A percentile compares a stretch with the other conserved stretches of the same genome.
Conservation (phyloP, 2,329 filamentous ascomycete genomes). For the Ophiosphaerella herpotricha region DNA sequence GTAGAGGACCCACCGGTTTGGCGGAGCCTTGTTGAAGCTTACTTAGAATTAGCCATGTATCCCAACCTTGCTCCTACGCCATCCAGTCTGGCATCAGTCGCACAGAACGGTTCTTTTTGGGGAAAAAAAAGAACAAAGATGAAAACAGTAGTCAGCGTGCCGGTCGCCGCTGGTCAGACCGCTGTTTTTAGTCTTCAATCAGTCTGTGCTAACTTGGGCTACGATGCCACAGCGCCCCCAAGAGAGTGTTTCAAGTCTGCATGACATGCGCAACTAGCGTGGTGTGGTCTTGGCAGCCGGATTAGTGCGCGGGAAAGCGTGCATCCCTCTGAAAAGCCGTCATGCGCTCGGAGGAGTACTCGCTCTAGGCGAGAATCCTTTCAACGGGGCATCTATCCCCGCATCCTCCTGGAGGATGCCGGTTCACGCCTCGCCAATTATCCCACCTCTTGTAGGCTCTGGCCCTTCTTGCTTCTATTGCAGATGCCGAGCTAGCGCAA, state of each 20-base stretch:
- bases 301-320: slow-evolving; percentile 9
- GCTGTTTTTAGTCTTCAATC: slow-evolving; percentile 18
- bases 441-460: no score
- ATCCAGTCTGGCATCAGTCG: slow-evolving; percentile 2
- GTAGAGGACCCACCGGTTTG: slow-evolving; percentile 3
- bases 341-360: slow-evolving; percentile 8
- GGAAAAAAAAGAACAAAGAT: not conserved
- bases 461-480: no score
- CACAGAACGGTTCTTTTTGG: slow-evolving; percentile 21
- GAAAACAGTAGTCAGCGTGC: slow-evolving; percentile 6
- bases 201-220: slow-evolving; percentile 9
- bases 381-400: slow-evolving; percentile 6
- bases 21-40: slow-evolving; percentile 8
- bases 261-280: slow-evolving; percentile 21
- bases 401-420: slow-evolving; percentile 10
- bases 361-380: slow-evolving; percentile 10
- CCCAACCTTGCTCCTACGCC: not conserved
- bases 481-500: no score
- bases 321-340: slow-evolving; percentile 11
- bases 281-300: slow-evolving; percentile 12
- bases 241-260: slow-evolving; percentile 23
- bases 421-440: not conserved
- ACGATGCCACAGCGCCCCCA: slow-evolving; percentile 11
- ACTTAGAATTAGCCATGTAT: slow-evolving; percentile 34
- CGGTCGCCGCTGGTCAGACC: slow-evolving; percentile 9